Percentiles rank a stretch among this genome's conserved stretches.
Evolutionary conservation across 192 early-diverging fungal genomes (phyloP).

Genomic region (Coemansia pectinata): DNA sequence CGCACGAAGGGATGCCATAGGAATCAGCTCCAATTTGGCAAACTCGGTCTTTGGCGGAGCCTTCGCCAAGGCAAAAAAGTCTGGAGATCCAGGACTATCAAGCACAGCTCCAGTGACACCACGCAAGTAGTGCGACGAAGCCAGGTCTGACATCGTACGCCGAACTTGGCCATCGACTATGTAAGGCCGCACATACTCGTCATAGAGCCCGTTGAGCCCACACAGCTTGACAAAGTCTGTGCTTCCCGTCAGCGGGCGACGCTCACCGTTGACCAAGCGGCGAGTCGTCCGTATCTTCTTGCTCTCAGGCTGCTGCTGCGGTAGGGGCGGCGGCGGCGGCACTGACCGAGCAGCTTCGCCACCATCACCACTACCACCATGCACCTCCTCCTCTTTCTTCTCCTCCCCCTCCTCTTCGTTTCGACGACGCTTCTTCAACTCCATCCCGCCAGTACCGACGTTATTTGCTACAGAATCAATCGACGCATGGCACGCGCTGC

Average conservation of each 20-base stretch:
- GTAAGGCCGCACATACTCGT: slow-evolving; percentile 48
- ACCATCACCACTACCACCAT: background rate
- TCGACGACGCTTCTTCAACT: background rate
- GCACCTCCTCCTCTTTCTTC: background rate
- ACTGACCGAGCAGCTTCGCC: background rate
- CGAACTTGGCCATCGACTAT: background rate
- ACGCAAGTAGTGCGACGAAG: slow-evolving; percentile 28
- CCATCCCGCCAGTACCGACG: background rate
- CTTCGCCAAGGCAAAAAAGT: slow-evolving; percentile 40
- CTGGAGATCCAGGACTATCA: background rate
- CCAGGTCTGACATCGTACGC: slow-evolving; percentile 33
- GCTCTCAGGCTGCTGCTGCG: background rate
- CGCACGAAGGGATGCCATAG: slow-evolving; percentile 32
- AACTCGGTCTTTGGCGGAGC: slow-evolving; percentile 48
- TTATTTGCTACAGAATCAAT: background rate
- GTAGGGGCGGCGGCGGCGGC: background rate
- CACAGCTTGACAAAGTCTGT: slow-evolving; percentile 38
- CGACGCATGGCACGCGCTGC: background rate
- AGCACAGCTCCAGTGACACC: slow-evolving; percentile 19
- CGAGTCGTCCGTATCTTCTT: slow-evolving; percentile 4
- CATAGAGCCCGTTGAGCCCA: slow-evolving; percentile 33
- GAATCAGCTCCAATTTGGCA: slow-evolving; percentile 35
- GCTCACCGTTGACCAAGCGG: background rate
- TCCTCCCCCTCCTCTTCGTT: background rate
- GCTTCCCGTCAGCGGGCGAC: slow-evolving; percentile 33